These are phyloP conservation scores for Adansonia rubrostipa DNA, from an alignment of 441 rosid genomes.

Conservation along the genomic window DNA sequence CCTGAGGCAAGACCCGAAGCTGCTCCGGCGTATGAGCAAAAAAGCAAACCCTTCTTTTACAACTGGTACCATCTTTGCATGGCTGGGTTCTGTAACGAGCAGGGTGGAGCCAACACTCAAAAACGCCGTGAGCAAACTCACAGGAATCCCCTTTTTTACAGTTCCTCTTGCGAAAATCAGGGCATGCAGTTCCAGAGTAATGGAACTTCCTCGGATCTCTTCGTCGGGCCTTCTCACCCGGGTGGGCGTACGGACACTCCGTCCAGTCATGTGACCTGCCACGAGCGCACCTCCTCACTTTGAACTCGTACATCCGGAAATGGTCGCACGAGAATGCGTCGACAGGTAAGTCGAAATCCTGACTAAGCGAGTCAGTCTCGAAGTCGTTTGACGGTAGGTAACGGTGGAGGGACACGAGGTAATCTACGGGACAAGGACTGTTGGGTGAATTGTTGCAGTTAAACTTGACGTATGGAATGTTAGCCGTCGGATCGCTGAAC, in stretches of 20 bases:
- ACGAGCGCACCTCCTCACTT: constrained; percentile 56
- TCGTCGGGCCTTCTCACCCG: constrained; percentile 64
- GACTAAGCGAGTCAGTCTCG: constrained; percentile 36
- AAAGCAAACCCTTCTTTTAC: constrained; percentile 59
- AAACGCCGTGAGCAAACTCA: constrained; percentile 66
- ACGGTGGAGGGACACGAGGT: constrained; percentile 44
- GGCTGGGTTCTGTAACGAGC: constrained; percentile 67
- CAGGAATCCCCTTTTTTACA: constrained; percentile 63
- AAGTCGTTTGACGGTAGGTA: constrained; percentile 52
- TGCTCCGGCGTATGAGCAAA: constrained; percentile 70
- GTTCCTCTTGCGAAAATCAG: constrained; percentile 57
- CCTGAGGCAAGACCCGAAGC: constrained; percentile 46
- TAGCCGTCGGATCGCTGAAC: constrained; percentile 40
- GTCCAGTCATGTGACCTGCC: constrained; percentile 73
- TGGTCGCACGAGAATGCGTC: constrained; percentile 54
- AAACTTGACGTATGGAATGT: constrained; percentile 27
- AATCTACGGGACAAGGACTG: constrained; percentile 35
- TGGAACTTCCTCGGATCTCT: constrained; percentile 55
- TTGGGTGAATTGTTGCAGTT: constrained; percentile 35
- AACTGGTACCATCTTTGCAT: constrained; percentile 57
- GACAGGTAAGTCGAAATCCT: constrained; percentile 37
- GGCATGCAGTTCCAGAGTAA: constrained; percentile 60
- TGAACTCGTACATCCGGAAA: constrained; percentile 69
- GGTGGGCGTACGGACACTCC: constrained; percentile 69
- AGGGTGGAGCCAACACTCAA: constrained; percentile 77